Percentiles rank a stretch among this genome's conserved stretches.
Evolutionary conservation across 139 green algal genomes (phyloP).

Genomic region (Chlorella sorokiniana): DNA sequence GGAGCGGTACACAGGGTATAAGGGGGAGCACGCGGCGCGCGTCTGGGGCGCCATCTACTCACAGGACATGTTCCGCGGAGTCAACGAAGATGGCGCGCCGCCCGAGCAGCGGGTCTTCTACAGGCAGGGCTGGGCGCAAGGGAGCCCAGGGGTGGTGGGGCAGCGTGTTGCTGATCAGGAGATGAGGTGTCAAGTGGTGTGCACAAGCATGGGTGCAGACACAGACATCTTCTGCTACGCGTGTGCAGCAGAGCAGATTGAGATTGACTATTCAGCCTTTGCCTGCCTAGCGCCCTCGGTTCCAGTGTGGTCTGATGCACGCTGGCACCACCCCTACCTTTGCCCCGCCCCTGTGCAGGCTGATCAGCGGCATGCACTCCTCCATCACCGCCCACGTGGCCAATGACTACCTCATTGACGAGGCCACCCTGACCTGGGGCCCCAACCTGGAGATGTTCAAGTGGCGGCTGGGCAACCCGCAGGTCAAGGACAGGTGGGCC

Average conservation of each 20-base stretch:
- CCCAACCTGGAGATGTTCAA: conserved; percentile 82
- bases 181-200: not conserved
- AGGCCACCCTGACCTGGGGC: conserved; percentile 47
- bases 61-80: conserved; percentile 82
- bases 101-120: conserved; percentile 86
- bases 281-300: not conserved
- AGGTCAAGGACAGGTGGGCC: conserved; percentile 37
- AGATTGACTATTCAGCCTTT: not conserved
- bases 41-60: conserved; percentile 95
- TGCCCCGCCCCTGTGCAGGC: conserved; percentile 36
- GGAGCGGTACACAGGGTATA: conserved; percentile 91
- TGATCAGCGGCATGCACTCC: conserved; percentile 90
- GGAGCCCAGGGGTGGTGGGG: not conserved
- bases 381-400: conserved; percentile 91
- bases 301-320: not conserved
- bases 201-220: too few relatives aligned
- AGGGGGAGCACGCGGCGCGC: conserved; percentile 85
- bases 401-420: conserved; percentile 74
- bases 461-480: conserved; percentile 61
- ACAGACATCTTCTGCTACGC: too few relatives aligned
- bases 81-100: conserved; percentile 47
- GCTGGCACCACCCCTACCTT: not conserved
- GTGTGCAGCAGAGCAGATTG: too few relatives aligned
- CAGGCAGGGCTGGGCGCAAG: conserved; percentile 39
- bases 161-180: not conserved